Conservation (phyloP, 805 yeast genomes). For the Kuraishia capsulata region DNA sequence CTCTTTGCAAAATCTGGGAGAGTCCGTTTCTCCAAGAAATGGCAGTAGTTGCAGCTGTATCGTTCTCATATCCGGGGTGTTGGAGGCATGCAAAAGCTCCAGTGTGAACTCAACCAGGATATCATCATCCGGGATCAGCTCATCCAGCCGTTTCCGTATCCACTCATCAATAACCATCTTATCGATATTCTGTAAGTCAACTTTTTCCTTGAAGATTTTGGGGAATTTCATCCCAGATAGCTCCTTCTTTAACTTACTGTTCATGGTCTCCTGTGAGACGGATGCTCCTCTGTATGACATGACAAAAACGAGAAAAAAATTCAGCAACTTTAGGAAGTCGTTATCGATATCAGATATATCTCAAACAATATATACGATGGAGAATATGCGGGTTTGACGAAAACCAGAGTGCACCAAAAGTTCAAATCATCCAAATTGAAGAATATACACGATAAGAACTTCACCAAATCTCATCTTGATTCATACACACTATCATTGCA, state of each 20-base stretch:
- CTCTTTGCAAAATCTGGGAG: conserved; percentile 27
- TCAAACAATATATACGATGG: no score
- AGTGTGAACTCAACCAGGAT: conserved; percentile 33
- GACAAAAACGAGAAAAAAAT: background rate
- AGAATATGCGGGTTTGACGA: no score
- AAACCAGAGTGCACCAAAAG: no score
- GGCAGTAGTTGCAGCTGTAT: conserved; percentile 34
- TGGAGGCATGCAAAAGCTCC: conserved; percentile 29
- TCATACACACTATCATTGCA: no score
- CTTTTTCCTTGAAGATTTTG: conserved; percentile 21
- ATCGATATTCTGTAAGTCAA: conserved; percentile 30
- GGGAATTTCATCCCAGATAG: conserved; percentile 20
- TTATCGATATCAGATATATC: background rate
- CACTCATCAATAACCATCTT: conserved; percentile 28
- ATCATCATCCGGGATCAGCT: conserved; percentile 36
- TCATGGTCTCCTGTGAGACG: conserved; percentile 8
- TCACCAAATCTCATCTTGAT: no score
- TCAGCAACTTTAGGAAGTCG: background rate
- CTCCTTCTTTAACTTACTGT: conserved; percentile 8
- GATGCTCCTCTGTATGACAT: conserved; percentile 4
- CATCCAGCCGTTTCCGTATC: conserved; percentile 24
- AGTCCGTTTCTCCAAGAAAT: conserved; percentile 29
- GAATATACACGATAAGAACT: no score
- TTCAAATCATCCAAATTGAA: no score
- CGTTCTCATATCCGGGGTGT: conserved; percentile 27